Conservation (phyloP, 768 basidiomycete species). For the Cyclocybe cylindracea region DNA sequence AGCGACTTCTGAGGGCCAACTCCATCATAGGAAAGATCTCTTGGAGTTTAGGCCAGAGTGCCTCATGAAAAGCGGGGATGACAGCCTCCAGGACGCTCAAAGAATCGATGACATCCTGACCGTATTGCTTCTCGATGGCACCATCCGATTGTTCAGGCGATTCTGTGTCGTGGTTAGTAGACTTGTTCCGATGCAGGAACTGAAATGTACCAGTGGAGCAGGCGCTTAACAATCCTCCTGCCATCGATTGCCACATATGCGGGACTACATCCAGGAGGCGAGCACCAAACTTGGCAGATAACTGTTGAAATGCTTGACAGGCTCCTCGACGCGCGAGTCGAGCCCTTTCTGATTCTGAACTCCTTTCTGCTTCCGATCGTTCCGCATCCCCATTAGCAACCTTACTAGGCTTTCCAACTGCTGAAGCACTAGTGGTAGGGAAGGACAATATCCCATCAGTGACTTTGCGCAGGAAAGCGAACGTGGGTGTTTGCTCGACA, state of each 20-base stretch:
- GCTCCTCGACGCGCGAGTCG: conserved; percentile 85
- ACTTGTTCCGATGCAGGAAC: neutral
- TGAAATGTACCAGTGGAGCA: conserved; percentile 60
- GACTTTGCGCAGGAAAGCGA: conserved; percentile 62
- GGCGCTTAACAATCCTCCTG: conserved; percentile 68
- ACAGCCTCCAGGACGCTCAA: conserved; percentile 87
- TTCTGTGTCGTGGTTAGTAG: conserved; percentile 33
- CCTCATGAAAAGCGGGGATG: conserved; percentile 70
- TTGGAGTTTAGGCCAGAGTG: conserved; percentile 67
- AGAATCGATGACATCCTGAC: conserved; percentile 91
- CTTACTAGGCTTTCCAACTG: conserved; percentile 31
- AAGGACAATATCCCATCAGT: conserved; percentile 81
- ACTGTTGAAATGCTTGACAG: conserved; percentile 73
- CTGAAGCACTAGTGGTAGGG: conserved; percentile 36
- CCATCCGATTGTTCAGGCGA: conserved; percentile 59
- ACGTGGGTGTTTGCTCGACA: conserved; percentile 85
- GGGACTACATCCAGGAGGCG: conserved; percentile 79
- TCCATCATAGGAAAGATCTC: conserved; percentile 78
- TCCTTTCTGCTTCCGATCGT: conserved; percentile 36
- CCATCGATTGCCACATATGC: conserved; percentile 94
- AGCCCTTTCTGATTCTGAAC: conserved; percentile 62
- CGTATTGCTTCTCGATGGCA: conserved; percentile 69
- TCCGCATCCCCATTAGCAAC: conserved; percentile 35
- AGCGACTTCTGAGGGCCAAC: conserved; percentile 79
- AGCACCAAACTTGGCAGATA: conserved; percentile 77